Conservation (phyloP, 2,329 filamentous ascomycete species). For the Pseudofabraea citricarpa region DNA sequence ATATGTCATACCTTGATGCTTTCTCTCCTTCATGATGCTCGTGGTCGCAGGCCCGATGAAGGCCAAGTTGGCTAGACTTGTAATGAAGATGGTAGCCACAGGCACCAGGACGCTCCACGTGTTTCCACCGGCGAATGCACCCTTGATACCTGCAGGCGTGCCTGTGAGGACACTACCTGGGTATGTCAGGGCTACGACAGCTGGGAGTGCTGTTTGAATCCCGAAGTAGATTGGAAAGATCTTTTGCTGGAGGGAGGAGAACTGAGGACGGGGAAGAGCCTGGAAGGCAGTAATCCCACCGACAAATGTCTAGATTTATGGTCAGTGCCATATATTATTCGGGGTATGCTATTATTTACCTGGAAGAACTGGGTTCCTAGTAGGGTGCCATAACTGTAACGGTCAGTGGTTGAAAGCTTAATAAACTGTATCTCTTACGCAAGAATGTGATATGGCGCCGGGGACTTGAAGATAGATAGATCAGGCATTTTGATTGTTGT, state of each 20-base stretch:
- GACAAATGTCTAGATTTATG: conserved; percentile 59
- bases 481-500: conserved; percentile 32
- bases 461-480: conserved; percentile 45
- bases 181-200: conserved; percentile 73
- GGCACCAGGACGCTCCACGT: conserved; percentile 63
- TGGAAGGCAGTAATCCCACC: conserved; percentile 72
- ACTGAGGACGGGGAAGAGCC: conserved; percentile 72
- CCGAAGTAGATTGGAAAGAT: conserved; percentile 88
- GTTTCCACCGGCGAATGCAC: conserved; percentile 56
- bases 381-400: conserved; percentile 73
- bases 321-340: neutral
- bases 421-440: conserved; percentile 44
- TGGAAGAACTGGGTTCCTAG: conserved; percentile 86
- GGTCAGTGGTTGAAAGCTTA: conserved; percentile 6
- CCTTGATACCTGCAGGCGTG: conserved; percentile 40
- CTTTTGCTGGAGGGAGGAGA: conserved; percentile 72
- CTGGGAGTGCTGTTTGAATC: conserved; percentile 72
- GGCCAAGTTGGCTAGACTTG: conserved; percentile 64
- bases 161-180: conserved; percentile 50
- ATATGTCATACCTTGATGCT: conserved; percentile 69
- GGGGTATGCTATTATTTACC: conserved; percentile 35
- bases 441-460: conserved; percentile 71
- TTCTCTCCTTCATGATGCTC: conserved; percentile 68
- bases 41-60: conserved; percentile 73
- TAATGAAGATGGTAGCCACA: conserved; percentile 64